These are phyloP conservation scores for Lentinula raphanica DNA, from an alignment of 768 basidiomycete genomes.

Conservation along the genomic window DNA sequence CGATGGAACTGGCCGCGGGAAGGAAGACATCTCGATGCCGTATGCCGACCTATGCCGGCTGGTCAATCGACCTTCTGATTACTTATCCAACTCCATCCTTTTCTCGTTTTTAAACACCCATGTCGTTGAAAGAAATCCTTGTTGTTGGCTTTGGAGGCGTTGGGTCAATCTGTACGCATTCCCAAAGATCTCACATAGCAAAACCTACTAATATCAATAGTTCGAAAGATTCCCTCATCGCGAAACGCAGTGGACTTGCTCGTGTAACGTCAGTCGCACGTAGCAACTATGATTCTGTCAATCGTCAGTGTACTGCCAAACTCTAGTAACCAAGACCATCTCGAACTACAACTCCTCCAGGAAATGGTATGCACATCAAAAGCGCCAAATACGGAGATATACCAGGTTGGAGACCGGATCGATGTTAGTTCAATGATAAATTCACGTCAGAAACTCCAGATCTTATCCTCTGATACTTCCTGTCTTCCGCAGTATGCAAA, in stretches of 20 bases:
- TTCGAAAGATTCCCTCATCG: slow-evolving; percentile 45
- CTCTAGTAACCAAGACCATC: not conserved
- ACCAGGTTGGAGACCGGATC: slow-evolving; percentile 56
- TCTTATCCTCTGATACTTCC: not conserved
- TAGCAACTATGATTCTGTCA: slow-evolving; percentile 56
- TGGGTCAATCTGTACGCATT: slow-evolving; percentile 52
- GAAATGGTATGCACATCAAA: slow-evolving; percentile 48
- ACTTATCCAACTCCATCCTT: too few relatives aligned
- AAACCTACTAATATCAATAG: slow-evolving; percentile 2
- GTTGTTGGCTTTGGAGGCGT: slow-evolving; percentile 65
- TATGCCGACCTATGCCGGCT: too few relatives aligned
- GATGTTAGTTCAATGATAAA: slow-evolving; percentile 46
- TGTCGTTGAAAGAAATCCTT: slow-evolving; percentile 39
- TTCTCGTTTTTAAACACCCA: not conserved
- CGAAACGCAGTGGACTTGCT: slow-evolving; percentile 52
- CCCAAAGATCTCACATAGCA: not conserved
- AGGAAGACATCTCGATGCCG: too few relatives aligned
- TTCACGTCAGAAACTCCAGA: not conserved
- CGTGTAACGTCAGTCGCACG: slow-evolving; percentile 70
- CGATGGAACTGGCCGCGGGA: too few relatives aligned
- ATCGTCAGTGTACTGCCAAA: slow-evolving; percentile 28
- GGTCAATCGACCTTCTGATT: too few relatives aligned
- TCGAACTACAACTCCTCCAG: slow-evolving; percentile 31
- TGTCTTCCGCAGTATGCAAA: slow-evolving; percentile 40
- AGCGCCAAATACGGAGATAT: slow-evolving; percentile 58